Conservation (phyloP, 306 rosid species). For the Lablab purpureus region DNA sequence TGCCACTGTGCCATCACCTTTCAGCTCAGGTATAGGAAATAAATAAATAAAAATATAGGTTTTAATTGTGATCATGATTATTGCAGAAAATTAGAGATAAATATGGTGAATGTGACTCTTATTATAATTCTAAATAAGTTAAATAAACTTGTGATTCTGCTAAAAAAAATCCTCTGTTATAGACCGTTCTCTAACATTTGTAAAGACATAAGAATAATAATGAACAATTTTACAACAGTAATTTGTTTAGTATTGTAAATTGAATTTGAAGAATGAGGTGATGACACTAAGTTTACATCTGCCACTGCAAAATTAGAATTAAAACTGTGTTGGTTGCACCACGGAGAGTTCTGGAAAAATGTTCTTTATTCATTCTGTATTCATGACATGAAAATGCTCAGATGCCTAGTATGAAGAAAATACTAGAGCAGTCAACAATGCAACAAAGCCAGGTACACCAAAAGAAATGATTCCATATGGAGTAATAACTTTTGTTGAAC, state of each 20-base stretch:
- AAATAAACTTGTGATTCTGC: no score
- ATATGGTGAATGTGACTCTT: no score
- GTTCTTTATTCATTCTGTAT: constrained; percentile 1
- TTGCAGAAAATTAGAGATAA: no score
- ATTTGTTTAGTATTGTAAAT: not conserved
- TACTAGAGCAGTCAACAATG: constrained; percentile 39
- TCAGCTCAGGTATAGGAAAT: no score
- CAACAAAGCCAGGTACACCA: constrained; percentile 40
- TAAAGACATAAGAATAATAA: not conserved
- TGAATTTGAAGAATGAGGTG: not conserved
- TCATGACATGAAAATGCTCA: constrained; percentile 27
- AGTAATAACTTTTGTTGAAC: constrained; percentile 42
- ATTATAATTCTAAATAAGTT: no score
- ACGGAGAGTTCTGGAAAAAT: constrained; percentile 9
- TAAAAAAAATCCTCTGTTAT: no score
- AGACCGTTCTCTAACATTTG: not conserved
- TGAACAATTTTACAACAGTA: not conserved
- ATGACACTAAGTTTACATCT: not conserved
- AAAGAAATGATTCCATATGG: constrained; percentile 34
- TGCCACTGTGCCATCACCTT: no score
- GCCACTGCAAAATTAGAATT: constrained; percentile 15
- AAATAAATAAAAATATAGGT: no score
- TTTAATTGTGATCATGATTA: no score
- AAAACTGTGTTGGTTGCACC: constrained; percentile 35
- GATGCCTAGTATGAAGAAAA: constrained; percentile 38